Conservation (phyloP, 805 yeast species). For the Starmerella apicola region DNA sequence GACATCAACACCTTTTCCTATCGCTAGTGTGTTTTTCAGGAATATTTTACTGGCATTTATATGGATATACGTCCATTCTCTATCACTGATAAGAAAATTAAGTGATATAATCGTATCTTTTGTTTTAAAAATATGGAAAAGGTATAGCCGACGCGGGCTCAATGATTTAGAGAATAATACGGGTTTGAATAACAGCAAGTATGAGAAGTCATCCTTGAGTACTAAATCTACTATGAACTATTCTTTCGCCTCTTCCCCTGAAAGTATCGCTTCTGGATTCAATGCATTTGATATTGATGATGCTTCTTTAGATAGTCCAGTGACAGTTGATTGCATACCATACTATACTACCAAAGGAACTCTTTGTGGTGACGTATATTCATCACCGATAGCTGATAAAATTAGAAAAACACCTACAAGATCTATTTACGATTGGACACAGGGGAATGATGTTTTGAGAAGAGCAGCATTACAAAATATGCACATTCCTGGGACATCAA, state of each 20-base stretch:
- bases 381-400: constrained; percentile 8
- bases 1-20: constrained; percentile 18
- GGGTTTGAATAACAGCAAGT: neutral
- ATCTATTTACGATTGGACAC: constrained; percentile 21
- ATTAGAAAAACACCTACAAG: constrained; percentile 12
- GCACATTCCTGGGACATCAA: constrained; percentile 13
- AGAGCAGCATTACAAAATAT: constrained; percentile 11
- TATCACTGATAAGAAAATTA: neutral
- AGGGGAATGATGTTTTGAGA: constrained; percentile 12
- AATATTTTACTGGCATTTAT: neutral
- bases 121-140: too few species aligned
- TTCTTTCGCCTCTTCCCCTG: neutral
- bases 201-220: neutral
- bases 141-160: too few species aligned
- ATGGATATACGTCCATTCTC: neutral
- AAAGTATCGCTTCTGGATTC: neutral
- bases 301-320: too few species aligned
- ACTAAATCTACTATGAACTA: neutral
- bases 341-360: constrained; percentile 12
- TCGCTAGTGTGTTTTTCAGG: neutral
- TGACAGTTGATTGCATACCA: constrained; percentile 12
- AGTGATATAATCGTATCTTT: neutral
- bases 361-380: constrained; percentile 10
- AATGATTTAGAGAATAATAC: neutral
- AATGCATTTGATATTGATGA: neutral